Conservation (phyloP, 2,329 filamentous ascomycete species). For the Alternaria triticina region DNA sequence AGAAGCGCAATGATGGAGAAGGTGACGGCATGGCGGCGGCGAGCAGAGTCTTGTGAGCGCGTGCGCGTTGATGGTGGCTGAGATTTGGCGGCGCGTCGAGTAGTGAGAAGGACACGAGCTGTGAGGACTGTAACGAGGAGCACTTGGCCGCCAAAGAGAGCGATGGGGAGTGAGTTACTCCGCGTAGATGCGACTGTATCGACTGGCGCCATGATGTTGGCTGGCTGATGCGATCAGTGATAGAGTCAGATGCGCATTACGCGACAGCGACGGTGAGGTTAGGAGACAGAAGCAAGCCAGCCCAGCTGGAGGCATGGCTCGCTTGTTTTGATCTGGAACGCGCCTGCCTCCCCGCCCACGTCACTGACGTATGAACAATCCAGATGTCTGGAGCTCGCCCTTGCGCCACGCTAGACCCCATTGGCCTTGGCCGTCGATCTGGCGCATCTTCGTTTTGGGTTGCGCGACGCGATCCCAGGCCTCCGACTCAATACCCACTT, state of each 20-base stretch:
- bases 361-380: constrained; percentile 21
- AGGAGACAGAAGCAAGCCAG: not conserved
- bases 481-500: not conserved
- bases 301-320: constrained; percentile 1
- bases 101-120: constrained; percentile 35
- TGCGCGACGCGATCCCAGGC: constrained; percentile 13
- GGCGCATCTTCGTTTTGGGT: constrained; percentile 10
- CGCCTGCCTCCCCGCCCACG: constrained; percentile 34
- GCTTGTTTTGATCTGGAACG: constrained; percentile 37
- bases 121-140: constrained; percentile 40
- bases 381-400: constrained; percentile 8
- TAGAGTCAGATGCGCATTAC: constrained; percentile 18
- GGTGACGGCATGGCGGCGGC: constrained; percentile 40
- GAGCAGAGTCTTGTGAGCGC: constrained; percentile 38
- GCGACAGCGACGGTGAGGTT: constrained; percentile 8
- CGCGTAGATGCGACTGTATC: constrained; percentile 37
- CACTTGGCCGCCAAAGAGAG: constrained; percentile 39
- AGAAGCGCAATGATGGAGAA: constrained; percentile 55
- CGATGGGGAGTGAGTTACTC: constrained; percentile 44
- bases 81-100: constrained; percentile 38
- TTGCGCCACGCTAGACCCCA: constrained; percentile 18
- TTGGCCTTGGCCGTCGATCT: constrained; percentile 25
- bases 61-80: constrained; percentile 45
- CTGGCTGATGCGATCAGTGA: constrained; percentile 6
- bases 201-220: constrained; percentile 43